Conservation (phyloP, 2,329 filamentous ascomycete genomes). For the Xylaria sp. region DNA sequence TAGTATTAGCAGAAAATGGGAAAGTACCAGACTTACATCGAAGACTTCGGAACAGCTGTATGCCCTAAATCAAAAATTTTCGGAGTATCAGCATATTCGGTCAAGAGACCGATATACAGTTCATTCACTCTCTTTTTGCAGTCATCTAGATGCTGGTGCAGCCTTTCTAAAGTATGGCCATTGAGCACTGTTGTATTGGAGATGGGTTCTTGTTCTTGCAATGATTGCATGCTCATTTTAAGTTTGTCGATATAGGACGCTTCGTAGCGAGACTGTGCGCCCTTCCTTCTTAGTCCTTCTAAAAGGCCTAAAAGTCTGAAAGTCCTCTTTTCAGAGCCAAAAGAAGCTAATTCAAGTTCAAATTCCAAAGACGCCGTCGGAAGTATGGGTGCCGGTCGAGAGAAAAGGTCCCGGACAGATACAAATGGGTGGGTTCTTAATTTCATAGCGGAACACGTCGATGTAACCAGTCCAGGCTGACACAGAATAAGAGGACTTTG, state of each 20-base stretch:
- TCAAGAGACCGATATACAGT: not conserved
- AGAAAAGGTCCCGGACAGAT: constrained; percentile 16
- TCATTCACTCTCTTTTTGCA: not conserved
- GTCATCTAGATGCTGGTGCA: not conserved
- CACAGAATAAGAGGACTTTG: not conserved
- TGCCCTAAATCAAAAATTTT: not conserved
- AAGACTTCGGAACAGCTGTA: too few species aligned
- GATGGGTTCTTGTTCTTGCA: not conserved
- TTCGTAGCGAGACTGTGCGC: not conserved
- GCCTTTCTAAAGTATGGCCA: not conserved
- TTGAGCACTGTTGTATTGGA: not conserved
- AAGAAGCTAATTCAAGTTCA: not conserved
- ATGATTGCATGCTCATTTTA: constrained; percentile 9
- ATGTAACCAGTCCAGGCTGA: not conserved
- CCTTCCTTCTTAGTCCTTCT: not conserved
- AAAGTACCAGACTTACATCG: too few species aligned
- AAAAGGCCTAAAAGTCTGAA: constrained; percentile 7
- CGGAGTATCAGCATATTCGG: not conserved
- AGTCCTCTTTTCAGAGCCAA: not conserved
- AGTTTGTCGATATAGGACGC: constrained; percentile 13
- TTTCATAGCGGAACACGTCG: not conserved
- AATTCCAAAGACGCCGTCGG: not conserved
- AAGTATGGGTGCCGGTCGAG: not conserved
- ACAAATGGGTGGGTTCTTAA: constrained; percentile 3
- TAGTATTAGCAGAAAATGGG: too few species aligned